A percentile compares a stretch with the other conserved stretches of the same genome.
phyloP scores from a whole-genome alignment of 2,329 filamentous ascomycete species.

The Pseudocercospora eumusae region DNA sequence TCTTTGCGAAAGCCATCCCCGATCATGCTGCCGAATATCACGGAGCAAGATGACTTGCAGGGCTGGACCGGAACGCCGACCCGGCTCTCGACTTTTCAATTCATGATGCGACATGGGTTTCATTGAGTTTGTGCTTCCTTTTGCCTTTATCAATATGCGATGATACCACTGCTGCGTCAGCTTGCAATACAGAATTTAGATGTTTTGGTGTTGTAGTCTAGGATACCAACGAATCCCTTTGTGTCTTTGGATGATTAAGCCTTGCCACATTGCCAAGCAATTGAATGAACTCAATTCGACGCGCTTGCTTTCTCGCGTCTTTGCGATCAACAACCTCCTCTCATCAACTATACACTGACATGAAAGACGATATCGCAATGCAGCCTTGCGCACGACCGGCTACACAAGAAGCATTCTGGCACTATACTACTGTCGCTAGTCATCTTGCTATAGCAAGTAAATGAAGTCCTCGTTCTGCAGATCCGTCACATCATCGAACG shows the following conservation, averaged over 20 bases:
- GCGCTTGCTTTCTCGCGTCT: too few species aligned
- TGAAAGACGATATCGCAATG: too few species aligned
- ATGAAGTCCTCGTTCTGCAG: conserved; percentile 65
- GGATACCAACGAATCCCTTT: too few species aligned
- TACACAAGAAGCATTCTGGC: not conserved
- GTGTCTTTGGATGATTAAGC: too few species aligned
- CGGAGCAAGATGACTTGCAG: not conserved
- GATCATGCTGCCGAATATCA: not conserved
- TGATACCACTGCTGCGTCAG: conserved; percentile 2
- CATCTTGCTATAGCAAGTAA: conserved; percentile 52
- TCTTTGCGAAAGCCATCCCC: not conserved
- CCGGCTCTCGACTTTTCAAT: not conserved
- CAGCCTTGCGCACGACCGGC: too few species aligned
- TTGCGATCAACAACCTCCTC: too few species aligned
- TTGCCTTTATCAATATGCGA: not conserved
- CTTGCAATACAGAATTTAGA: too few species aligned
- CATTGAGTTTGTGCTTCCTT: not conserved
- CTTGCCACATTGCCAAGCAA: too few species aligned
- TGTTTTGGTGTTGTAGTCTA: too few species aligned
- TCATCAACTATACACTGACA: too few species aligned
- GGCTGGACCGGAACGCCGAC: conserved; percentile 6
- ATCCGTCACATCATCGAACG: conserved; percentile 62
- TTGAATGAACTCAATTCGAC: too few species aligned
- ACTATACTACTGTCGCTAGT: conserved; percentile 3
- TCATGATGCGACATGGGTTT: not conserved